Evolutionary conservation across 768 basidiomycete species (phyloP), one percentile per base, ranked within the genome.

Genomic region (Kwoniella sp.): DNA sequence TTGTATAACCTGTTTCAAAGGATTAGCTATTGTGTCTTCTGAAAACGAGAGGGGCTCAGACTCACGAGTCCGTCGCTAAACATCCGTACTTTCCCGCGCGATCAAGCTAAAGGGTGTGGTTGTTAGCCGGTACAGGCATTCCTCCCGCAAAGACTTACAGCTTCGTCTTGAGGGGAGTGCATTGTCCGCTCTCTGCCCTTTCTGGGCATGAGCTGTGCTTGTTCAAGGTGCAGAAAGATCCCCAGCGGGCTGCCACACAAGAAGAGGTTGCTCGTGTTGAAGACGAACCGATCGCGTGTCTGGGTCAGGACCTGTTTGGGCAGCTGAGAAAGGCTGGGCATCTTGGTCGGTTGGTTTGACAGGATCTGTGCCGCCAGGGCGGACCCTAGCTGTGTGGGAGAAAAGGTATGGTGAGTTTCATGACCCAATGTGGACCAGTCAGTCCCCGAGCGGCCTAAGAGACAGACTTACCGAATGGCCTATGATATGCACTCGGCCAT

Each of bases 41-140:
- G 7, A 13, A 33, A 6, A 25, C 0, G 25, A 27, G 37, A 13
- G 7, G 33, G 5, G 33, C 36, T 22, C 19, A 5, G 12, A 60
- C 69, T 65, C 49, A 71, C 22, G 80, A 76, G 58, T 83, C 82
- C 19, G 81, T 73, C 10, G 82, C 75, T 71, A 83, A 74, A 64
- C 83, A 83, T 6, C 83, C 83, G 58, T 83, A 82, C 47, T 80
- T 64, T 0, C 82, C 82, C 8, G 78, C 71, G n/a, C 82, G 74
- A 50, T 83, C 82, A 25, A 83, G 73, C 79, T 82, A 54, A 21
- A 56, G 47, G 24, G 15, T 8, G n/a, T 57, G 25, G 46, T 55
- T 29, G 5, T 6, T 33, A 33, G 22, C 22, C n/a, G n/a, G n/a
- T n/a, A 22, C 8, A 2, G 8, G 3, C 29, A 49, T 19, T 33